Evolutionary conservation across 2,329 filamentous ascomycete species (phyloP).

Genomic region (Teratosphaeria zuluensis): DNA sequence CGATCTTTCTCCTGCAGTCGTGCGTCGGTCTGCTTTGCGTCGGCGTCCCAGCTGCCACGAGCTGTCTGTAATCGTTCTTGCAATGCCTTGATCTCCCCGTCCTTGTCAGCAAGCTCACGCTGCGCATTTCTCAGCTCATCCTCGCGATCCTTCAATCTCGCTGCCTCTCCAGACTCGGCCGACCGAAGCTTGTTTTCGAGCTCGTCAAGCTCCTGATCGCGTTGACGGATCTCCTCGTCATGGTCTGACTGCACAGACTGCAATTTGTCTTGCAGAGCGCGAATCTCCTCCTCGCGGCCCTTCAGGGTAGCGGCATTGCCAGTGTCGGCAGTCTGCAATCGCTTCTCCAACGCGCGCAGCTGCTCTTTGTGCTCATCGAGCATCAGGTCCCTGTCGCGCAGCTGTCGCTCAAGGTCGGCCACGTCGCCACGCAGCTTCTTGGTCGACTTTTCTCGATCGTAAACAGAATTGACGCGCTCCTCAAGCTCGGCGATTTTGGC

Average conservation of each 20-base stretch:
- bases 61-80: slow-evolving; percentile 28
- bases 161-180: not conserved
- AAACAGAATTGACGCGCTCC: slow-evolving; percentile 19
- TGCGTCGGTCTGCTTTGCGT: slow-evolving; percentile 27
- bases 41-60: slow-evolving; percentile 29
- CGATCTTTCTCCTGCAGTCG: slow-evolving; percentile 28
- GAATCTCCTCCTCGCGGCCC: slow-evolving; percentile 49
- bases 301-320: slow-evolving; percentile 2
- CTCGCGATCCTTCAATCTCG: slow-evolving; percentile 21
- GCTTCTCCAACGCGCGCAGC: slow-evolving; percentile 23
- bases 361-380: slow-evolving; percentile 27
- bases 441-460: slow-evolving; percentile 27
- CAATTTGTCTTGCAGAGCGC: slow-evolving; percentile 11
- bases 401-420: slow-evolving; percentile 22
- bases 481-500: slow-evolving; percentile 23
- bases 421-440: slow-evolving; percentile 29
- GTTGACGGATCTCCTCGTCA: slow-evolving; percentile 8
- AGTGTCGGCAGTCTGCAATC: slow-evolving; percentile 17
- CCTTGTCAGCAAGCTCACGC: slow-evolving; percentile 27
- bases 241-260: slow-evolving; percentile 16
- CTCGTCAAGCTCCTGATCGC: slow-evolving; percentile 21
- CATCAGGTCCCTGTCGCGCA: slow-evolving; percentile 26
- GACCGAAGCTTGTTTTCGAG: not conserved
- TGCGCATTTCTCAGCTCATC: slow-evolving; percentile 54
- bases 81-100: slow-evolving; percentile 27